Percentiles rank a stretch among this genome's conserved stretches.
Conservation (phyloP, 1,139 yeast genomes). For the Yamadazyma dendronema region DNA sequence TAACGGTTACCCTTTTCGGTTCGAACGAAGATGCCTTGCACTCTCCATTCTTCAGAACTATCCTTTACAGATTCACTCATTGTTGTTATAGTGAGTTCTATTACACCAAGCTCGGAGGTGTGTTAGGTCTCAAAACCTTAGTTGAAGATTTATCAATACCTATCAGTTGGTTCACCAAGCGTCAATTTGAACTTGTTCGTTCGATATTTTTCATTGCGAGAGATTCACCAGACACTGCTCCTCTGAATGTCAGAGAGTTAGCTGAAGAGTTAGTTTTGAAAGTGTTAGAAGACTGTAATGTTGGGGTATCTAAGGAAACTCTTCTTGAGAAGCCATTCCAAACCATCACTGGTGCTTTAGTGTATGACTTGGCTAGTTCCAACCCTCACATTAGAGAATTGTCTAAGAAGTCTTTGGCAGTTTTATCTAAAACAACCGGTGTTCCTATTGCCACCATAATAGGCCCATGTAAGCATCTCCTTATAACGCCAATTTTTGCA, state of each 20-base stretch:
- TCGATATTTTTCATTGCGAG: constrained; percentile 86
- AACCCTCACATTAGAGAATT: constrained; percentile 79
- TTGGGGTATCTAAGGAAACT: constrained; percentile 55
- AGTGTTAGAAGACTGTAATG: constrained; percentile 65
- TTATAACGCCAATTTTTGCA: constrained; percentile 91
- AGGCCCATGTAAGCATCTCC: constrained; percentile 76
- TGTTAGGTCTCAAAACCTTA: constrained; percentile 75
- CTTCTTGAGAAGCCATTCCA: constrained; percentile 73
- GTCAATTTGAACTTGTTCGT: constrained; percentile 82
- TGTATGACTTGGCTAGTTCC: constrained; percentile 89
- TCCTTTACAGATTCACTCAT: constrained; percentile 83
- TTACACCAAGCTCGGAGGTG: constrained; percentile 85
- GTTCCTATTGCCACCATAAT: constrained; percentile 73
- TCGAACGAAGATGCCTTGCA: constrained; percentile 60
- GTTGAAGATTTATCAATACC: constrained; percentile 69
- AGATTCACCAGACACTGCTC: constrained; percentile 89
- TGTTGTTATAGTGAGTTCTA: constrained; percentile 88
- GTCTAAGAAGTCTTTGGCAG: constrained; percentile 68
- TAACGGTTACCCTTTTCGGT: constrained; percentile 70
- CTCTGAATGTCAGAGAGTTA: constrained; percentile 68
- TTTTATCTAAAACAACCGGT: constrained; percentile 66
- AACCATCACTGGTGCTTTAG: constrained; percentile 80
- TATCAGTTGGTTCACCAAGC: constrained; percentile 65
- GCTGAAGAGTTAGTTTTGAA: constrained; percentile 68
- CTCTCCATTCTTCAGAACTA: constrained; percentile 71